These are phyloP conservation scores for Populus nigra DNA, from an alignment of 345 rosid species.

Conservation along the genomic window DNA sequence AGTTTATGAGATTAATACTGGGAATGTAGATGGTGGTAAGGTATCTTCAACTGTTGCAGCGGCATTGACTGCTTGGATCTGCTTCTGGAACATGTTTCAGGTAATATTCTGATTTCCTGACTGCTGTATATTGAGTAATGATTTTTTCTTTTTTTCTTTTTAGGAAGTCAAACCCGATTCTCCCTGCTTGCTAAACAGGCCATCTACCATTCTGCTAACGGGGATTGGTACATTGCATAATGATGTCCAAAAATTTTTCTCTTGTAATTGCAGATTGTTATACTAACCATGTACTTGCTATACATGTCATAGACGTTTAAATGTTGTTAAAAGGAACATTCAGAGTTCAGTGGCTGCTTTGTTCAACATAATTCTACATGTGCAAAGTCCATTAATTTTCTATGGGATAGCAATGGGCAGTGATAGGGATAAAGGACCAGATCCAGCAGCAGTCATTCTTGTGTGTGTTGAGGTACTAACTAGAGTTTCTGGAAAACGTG, in stretches of 20 bases:
- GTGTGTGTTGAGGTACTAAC: conserved; percentile 86
- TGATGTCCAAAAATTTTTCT: neutral
- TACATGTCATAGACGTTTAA: conserved; percentile 64
- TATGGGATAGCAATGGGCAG: conserved; percentile 22
- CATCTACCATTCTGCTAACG: neutral
- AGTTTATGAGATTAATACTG: conserved; percentile 50
- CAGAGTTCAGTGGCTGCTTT: conserved; percentile 63
- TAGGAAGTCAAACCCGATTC: neutral
- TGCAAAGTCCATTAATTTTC: conserved; percentile 72
- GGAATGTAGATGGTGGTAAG: conserved; percentile 58
- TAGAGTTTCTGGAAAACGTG: conserved; percentile 69
- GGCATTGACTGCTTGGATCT: conserved; percentile 88
- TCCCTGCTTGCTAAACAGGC: neutral
- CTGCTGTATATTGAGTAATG: neutral
- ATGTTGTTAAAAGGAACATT: conserved; percentile 59
- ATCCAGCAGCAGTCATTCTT: conserved; percentile 81
- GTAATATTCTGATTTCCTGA: conserved; percentile 30
- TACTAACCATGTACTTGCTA: conserved; percentile 31
- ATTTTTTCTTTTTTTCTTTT: neutral
- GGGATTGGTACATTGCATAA: neutral
- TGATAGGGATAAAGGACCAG: conserved; percentile 43
- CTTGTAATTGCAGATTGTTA: conserved; percentile 5
- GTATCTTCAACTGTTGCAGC: conserved; percentile 70
- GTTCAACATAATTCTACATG: conserved; percentile 69
- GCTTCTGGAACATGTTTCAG: conserved; percentile 77